Conservation (phyloP, 805 yeast species). For the Cyberlindnera maclurae region DNA sequence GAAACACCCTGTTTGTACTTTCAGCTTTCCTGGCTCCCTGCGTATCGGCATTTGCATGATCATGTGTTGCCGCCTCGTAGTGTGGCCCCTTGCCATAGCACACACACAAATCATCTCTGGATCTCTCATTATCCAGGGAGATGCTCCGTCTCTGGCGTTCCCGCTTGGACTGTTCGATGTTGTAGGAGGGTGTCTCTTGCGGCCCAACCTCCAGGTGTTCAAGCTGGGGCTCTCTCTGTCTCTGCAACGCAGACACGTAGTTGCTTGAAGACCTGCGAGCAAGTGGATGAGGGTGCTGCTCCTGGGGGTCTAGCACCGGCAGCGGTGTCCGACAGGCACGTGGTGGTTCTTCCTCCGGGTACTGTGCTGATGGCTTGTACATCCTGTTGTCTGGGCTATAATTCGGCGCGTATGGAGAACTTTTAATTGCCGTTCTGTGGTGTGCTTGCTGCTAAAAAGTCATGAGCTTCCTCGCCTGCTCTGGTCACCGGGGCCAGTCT, state of each 20-base stretch:
- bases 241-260: conserved; percentile 5
- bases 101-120: conserved; percentile 8
- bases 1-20: conserved; percentile 4
- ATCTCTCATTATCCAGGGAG: conserved; percentile 3
- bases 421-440: no score
- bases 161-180: conserved; percentile 5
- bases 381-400: no score
- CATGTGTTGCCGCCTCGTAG: background rate
- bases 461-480: no score
- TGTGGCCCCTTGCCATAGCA: conserved; percentile 5
- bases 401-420: no score
- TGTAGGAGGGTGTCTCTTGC: background rate
- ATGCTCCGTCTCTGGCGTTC: conserved; percentile 4
- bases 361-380: no score
- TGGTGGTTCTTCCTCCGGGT: conserved; percentile 2
- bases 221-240: no score
- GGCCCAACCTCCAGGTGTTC: no score
- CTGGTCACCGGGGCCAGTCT: no score
- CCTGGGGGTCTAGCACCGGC: no score
- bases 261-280: conserved; percentile 6
- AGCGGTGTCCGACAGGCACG: conserved; percentile 7
- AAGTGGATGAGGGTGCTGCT: conserved; percentile 3
- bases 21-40: background rate
- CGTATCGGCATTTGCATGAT: conserved; percentile 1
- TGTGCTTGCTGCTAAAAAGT: no score